These are phyloP conservation scores for Globisporangium megalacanthum DNA, from an alignment of 352 stramenopile genomes.

Conservation along the genomic window DNA sequence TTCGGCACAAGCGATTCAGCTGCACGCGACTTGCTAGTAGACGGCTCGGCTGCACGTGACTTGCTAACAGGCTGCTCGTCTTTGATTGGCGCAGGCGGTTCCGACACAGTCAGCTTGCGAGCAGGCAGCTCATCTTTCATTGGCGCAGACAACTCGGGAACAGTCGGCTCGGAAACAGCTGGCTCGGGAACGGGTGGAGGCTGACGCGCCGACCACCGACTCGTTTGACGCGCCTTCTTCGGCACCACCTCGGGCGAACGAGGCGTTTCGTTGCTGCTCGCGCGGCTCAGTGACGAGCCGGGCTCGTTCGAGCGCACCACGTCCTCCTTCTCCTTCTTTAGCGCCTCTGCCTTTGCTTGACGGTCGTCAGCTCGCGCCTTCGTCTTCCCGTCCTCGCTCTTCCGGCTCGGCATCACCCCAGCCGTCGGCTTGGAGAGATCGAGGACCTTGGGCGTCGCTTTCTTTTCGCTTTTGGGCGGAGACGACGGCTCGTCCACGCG, in stretches of 20 bases:
- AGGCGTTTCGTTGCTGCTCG: not conserved
- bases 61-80: not conserved
- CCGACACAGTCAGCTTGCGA: too few relatives aligned
- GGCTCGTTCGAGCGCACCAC: not conserved
- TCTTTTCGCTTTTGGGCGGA: constrained; percentile 1
- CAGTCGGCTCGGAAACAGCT: not conserved
- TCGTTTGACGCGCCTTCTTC: constrained; percentile 5
- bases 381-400: not conserved
- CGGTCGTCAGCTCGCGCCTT: constrained; percentile 5
- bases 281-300: not conserved
- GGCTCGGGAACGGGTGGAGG: not conserved
- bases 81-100: not conserved
- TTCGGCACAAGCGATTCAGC: too few relatives aligned
- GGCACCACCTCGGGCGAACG: not conserved
- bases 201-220: constrained; percentile 4
- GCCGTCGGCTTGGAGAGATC: constrained; percentile 11
- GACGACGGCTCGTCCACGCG: not conserved
- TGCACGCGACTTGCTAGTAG: too few relatives aligned
- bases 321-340: not conserved
- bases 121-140: too few relatives aligned
- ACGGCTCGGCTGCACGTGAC: too few relatives aligned
- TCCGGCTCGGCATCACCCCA: constrained; percentile 3
- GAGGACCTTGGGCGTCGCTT: constrained; percentile 6
- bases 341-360: not conserved
- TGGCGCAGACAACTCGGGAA: too few relatives aligned